Percentiles rank a stretch among this genome's conserved stretches.
These are phyloP conservation scores for Phytophthora pisi DNA, from an alignment of 352 stramenopile genomes.

Conservation along the genomic window DNA sequence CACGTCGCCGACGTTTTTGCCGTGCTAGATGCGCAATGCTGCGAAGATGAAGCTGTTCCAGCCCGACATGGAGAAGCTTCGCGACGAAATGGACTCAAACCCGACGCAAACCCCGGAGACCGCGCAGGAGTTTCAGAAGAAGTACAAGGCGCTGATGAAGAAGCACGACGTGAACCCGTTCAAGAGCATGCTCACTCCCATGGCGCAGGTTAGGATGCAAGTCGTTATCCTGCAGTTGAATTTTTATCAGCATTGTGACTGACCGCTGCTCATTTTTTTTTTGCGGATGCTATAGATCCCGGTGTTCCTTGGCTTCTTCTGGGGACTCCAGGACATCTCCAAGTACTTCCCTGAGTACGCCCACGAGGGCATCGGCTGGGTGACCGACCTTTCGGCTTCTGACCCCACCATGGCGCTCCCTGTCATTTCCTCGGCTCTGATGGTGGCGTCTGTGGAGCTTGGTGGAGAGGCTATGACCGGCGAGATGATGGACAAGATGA, in stretches of 20 bases:
- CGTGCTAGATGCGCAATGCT: slow-evolving; percentile 74
- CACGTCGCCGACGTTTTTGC: neutral
- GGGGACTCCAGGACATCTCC: slow-evolving; percentile 77
- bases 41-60: slow-evolving; percentile 86
- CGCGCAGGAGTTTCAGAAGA: slow-evolving; percentile 64
- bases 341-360: slow-evolving; percentile 84
- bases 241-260: neutral
- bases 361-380: slow-evolving; percentile 81
- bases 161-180: slow-evolving; percentile 86
- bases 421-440: slow-evolving; percentile 78
- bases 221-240: neutral
- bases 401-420: slow-evolving; percentile 83
- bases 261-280: neutral
- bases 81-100: slow-evolving; percentile 65
- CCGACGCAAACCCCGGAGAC: slow-evolving; percentile 53
- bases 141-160: slow-evolving; percentile 83
- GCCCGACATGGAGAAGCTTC: slow-evolving; percentile 85
- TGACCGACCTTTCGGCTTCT: slow-evolving; percentile 74
- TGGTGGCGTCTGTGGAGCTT: slow-evolving; percentile 80
- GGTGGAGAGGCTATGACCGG: slow-evolving; percentile 63
- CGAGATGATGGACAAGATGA: slow-evolving; percentile 76
- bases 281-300: slow-evolving; percentile 55
- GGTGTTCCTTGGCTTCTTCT: slow-evolving; percentile 88
- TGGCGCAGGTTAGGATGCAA: slow-evolving; percentile 48
- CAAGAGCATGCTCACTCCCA: slow-evolving; percentile 67